Evolutionary conservation across 495 filamentous ascomycete genomes (phyloP).

Genomic region (Umbilicaria muhlenbergii): DNA sequence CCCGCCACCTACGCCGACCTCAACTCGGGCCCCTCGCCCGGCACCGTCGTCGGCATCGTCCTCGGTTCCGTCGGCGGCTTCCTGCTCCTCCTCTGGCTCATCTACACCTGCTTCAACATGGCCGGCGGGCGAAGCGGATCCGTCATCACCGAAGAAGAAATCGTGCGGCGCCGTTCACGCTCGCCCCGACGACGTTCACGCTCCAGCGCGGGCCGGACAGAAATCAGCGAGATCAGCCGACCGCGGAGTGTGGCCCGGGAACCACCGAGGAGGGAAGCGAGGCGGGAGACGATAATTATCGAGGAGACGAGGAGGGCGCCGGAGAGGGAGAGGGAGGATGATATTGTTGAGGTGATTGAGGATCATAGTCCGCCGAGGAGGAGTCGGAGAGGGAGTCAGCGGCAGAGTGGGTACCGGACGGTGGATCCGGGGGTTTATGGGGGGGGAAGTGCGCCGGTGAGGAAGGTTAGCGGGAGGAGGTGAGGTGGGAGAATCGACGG

Average conservation of each 20-base stretch:
- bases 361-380: constrained; percentile 15
- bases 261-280: constrained; percentile 7
- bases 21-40: constrained; percentile 43
- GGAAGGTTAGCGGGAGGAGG: constrained; percentile 16
- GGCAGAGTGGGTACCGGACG: constrained; percentile 13
- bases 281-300: constrained; percentile 15
- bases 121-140: constrained; percentile 20
- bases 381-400: constrained; percentile 8
- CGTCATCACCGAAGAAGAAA: constrained; percentile 17
- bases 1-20: constrained; percentile 53
- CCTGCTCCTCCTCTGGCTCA: constrained; percentile 55
- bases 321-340: constrained; percentile 10
- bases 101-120: constrained; percentile 52
- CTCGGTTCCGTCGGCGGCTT: constrained; percentile 76
- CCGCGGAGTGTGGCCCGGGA: constrained; percentile 12
- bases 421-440: constrained; percentile 21
- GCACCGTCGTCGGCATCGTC: constrained; percentile 68
- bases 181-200: constrained; percentile 9
- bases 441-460: constrained; percentile 16
- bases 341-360: constrained; percentile 25
- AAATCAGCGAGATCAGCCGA: constrained; percentile 14
- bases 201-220: constrained; percentile 4
- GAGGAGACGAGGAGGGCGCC: constrained; percentile 14
- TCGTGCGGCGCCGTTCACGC: constrained; percentile 13
- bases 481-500: background rate